Evolutionary conservation across 1,139 yeast species (phyloP), one percentile per base, ranked within the genome.

Genomic region (Arxiozyma telluris): DNA sequence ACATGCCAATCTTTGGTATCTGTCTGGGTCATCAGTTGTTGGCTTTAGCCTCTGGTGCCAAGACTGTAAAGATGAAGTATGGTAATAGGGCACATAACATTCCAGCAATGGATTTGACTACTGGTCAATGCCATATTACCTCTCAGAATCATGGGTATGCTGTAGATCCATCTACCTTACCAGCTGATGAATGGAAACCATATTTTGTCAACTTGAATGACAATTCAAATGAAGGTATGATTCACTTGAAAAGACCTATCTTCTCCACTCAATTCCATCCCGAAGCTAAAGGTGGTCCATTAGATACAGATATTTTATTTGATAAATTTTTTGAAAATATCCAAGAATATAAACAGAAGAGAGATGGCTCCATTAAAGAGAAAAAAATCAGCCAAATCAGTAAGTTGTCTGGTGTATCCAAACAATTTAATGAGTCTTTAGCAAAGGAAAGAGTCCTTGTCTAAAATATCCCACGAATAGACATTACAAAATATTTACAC

Each of bases 121-220:
- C 96, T 23, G 98, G 98, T 55, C 83, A 84, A 70, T 91, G 98
- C 72, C 96, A 93, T 71, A 93, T 93, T 70, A 93, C 98, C 11
- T 91, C 98, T 41, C 98, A 93, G 76, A 93, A 93, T 75, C 98
- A 93, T 70, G 98, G 98, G 59, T 93, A 91, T 68, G 98, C 98
- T 3, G 98, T 93, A 51, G 97, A 91, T 68, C 83, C 85, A 25
- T 61, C 74, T 30, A 87, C 97, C 34, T 78, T 93, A 64, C 83
- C 84, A 52, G 53, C 52, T 41, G 68, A 79, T 42, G 91, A 87
- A 54, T 93, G 90, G 84, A 77, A 79, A 70, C 91, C 89, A 65
- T 91, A 84, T 71, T 93, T 93, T 71, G 80, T 93, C 64, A 93
- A 93, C 74, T 78, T 93, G 75, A 93, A 93, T 70, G 98, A 93